Base-by-base conservation (phyloP, 306 rosid genomes). In the Prunus kanzakura region DNA sequence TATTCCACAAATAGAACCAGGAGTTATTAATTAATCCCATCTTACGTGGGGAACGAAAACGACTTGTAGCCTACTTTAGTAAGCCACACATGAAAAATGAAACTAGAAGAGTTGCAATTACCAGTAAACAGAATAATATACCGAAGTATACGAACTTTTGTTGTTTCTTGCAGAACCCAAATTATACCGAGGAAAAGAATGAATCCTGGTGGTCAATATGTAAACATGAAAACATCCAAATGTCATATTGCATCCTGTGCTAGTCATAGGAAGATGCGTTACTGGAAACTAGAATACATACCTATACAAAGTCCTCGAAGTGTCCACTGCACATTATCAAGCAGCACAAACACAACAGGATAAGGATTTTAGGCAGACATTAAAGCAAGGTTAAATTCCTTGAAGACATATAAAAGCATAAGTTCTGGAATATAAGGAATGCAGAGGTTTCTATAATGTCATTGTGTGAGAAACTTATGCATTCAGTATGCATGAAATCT, bases 221-320 rank as follows among this genome's bases (percentile, higher is more conserved):
- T 32, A 76, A 76, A 30, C 27, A 67, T 64, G 49, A 73, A 46
- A 60, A 32, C 15, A 76, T 46, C 6, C 52, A 50, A 68, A 52
- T 18, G 35, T 19, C 43, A 81, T 32, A 61, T 68, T 57, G 70
- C 81, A 71, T 38, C 29, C 43, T 45, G 61, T 41, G 8, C 18
- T 63, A 67, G 66, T 35, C 18, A 61, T 20, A 29, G 61, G 57
- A 69, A 68, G 47, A 68, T 27, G 19, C 5, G 12, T 25, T 43
- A 68, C 63, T 23, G 49, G 1, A 51, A 38, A 80, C 29, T 20
- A 16, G 60, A 51, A 65, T 52, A 65, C 84, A 7, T 75, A 89
- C 93, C 93, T 38, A 85, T 84, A 68, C 91, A 89, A 49, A 89
- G 93, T 78, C 93, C 93, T 64, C 93, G 84, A 74, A 89, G 93